These are phyloP conservation scores for Ustilaginoidea virens DNA, from an alignment of 2,329 filamentous ascomycete genomes.

Conservation along the genomic window DNA sequence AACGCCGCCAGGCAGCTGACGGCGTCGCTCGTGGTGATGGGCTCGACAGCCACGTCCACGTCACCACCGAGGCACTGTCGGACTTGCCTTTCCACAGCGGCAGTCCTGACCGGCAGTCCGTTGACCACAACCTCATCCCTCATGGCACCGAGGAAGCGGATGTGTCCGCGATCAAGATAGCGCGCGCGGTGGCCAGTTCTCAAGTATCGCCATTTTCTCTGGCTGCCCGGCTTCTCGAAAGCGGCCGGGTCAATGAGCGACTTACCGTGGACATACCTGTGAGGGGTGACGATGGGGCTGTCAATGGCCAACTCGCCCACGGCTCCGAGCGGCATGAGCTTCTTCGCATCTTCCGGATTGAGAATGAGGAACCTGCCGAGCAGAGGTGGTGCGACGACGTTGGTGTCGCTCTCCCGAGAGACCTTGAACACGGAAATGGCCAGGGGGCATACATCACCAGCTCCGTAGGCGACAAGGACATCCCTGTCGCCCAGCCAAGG, in stretches of 20 bases:
- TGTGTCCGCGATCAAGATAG: constrained; percentile 29
- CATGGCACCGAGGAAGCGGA: constrained; percentile 30
- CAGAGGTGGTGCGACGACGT: constrained; percentile 30
- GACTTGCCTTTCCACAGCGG: constrained; percentile 30
- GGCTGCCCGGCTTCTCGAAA: constrained; percentile 9
- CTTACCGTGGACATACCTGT: constrained; percentile 17
- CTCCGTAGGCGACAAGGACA: constrained; percentile 35
- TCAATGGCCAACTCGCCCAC: constrained; percentile 46
- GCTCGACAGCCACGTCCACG: constrained; percentile 33
- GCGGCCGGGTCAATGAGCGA: constrained; percentile 12
- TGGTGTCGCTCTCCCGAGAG: constrained; percentile 18
- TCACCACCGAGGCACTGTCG: constrained; percentile 29
- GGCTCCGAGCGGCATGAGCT: constrained; percentile 35
- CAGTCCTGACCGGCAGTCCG: constrained; percentile 23
- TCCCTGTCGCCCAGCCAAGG: constrained; percentile 30
- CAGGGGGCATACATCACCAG: constrained; percentile 34
- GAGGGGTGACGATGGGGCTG: constrained; percentile 23
- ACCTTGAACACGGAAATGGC: constrained; percentile 33
- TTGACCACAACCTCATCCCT: constrained; percentile 25
- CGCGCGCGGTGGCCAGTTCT: constrained; percentile 36
- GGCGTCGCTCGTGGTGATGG: constrained; percentile 27
- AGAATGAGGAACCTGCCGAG: constrained; percentile 36
- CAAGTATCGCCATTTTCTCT: constrained; percentile 21
- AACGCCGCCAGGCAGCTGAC: constrained; percentile 30
- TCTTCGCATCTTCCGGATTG: constrained; percentile 33